These are phyloP conservation scores for Geotrichum candidum DNA, from an alignment of 1,139 yeast species.

Conservation along the genomic window DNA sequence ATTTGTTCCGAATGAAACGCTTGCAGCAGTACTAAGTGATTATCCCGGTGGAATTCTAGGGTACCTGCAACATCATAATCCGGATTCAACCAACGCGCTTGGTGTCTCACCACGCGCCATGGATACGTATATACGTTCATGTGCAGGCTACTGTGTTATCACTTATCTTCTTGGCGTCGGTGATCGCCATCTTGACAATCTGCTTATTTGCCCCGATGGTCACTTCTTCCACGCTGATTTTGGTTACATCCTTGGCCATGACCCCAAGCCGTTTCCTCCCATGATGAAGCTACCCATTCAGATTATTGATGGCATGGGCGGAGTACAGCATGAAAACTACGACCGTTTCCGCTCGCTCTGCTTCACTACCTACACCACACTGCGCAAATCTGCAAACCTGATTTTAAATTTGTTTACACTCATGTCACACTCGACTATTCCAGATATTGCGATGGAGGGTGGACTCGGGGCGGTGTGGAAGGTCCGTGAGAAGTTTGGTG, in stretches of 20 bases:
- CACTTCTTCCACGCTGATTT: constrained; percentile 96
- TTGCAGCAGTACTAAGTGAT: constrained; percentile 70
- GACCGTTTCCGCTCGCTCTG: constrained; percentile 86
- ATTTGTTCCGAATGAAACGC: constrained; percentile 84
- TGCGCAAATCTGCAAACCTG: constrained; percentile 82
- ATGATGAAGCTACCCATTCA: constrained; percentile 96
- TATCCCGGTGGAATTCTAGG: constrained; percentile 66
- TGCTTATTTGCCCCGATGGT: constrained; percentile 64
- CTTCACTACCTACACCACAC: constrained; percentile 85
- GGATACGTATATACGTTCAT: constrained; percentile 92
- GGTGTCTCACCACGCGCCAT: constrained; percentile 72
- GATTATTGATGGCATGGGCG: constrained; percentile 97
- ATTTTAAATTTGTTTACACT: constrained; percentile 85
- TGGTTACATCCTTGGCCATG: constrained; percentile 92
- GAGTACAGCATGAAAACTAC: constrained; percentile 77
- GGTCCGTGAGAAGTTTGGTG: constrained; percentile 87
- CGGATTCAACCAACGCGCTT: constrained; percentile 52
- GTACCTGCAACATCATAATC: constrained; percentile 62
- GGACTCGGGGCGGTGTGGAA: constrained; percentile 60
- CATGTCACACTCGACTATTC: constrained; percentile 91
- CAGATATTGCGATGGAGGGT: constrained; percentile 73
- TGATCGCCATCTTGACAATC: constrained; percentile 89
- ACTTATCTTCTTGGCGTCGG: constrained; percentile 95
- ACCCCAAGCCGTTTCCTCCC: constrained; percentile 98
- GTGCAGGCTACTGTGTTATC: constrained; percentile 97